Percentiles rank a stretch among this genome's conserved stretches.
Conservation (phyloP, 257 asterid species). For the Knoxia roxburghii region DNA sequence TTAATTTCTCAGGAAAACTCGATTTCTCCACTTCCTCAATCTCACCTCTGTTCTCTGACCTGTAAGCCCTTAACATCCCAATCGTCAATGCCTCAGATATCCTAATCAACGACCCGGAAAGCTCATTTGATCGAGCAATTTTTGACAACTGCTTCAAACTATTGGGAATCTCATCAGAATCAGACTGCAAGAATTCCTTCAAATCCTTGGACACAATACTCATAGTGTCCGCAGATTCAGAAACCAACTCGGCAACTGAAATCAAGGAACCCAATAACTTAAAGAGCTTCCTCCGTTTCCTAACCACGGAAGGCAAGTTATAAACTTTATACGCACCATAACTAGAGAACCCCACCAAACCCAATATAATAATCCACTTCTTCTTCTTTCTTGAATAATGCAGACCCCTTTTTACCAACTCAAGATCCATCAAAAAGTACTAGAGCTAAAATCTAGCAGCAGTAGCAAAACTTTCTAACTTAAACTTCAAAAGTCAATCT, state of each 20-base stretch:
- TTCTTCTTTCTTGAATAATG: constrained; percentile 51
- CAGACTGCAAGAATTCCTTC: constrained; percentile 74
- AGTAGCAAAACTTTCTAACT: neutral
- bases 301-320: constrained; percentile 61
- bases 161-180: constrained; percentile 77
- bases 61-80: constrained; percentile 72
- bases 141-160: constrained; percentile 83
- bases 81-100: constrained; percentile 54
- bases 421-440: constrained; percentile 47
- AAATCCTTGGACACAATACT: constrained; percentile 68
- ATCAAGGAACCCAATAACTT: constrained; percentile 53
- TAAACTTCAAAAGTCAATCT: neutral
- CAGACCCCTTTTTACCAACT: constrained; percentile 48
- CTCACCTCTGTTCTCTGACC: constrained; percentile 28
- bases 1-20: constrained; percentile 44
- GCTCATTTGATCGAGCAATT: constrained; percentile 63
- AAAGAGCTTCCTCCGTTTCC: constrained; percentile 49
- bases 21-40: constrained; percentile 32
- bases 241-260: constrained; percentile 66
- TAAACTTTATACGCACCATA: constrained; percentile 68
- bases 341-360: constrained; percentile 67
- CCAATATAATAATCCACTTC: constrained; percentile 64
- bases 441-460: constrained; percentile 3
- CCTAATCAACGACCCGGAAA: constrained; percentile 42
- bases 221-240: constrained; percentile 73